A percentile compares a stretch with the other conserved stretches of the same genome.
phyloP scores from a whole-genome alignment of 1,139 yeast genomes.

The Pichia terricola region DNA sequence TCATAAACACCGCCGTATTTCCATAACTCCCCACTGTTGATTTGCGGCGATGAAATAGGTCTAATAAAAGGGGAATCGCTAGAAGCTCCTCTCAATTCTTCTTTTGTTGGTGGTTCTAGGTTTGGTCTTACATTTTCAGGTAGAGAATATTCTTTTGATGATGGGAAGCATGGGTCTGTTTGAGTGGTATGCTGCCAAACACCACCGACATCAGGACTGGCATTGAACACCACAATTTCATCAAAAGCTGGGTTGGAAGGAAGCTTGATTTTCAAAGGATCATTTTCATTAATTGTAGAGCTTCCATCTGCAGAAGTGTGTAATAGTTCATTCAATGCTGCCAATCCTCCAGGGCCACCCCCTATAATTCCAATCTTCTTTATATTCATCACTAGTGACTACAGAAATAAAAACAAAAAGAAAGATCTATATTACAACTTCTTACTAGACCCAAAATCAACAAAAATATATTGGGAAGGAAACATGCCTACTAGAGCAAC shows the following conservation, averaged over 20 bases:
- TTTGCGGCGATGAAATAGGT: slow-evolving; percentile 1
- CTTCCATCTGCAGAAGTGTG: slow-evolving; percentile 11
- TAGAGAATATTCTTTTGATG: slow-evolving; percentile 7
- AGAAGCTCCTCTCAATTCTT: neutral
- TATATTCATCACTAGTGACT: slow-evolving; percentile 11
- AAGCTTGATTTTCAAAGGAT: slow-evolving; percentile 1
- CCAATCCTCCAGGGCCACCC: slow-evolving; percentile 14
- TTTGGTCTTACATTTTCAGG: slow-evolving; percentile 13
- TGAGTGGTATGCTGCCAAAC: slow-evolving; percentile 26
- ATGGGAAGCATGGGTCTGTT: slow-evolving; percentile 13
- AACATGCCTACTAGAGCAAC: too few relatives aligned
- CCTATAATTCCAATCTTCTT: slow-evolving; percentile 17
- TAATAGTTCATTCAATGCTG: slow-evolving; percentile 12
- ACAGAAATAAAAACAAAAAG: too few relatives aligned
- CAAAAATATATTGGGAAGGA: too few relatives aligned
- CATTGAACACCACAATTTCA: slow-evolving; percentile 30
- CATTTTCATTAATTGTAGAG: slow-evolving; percentile 7
- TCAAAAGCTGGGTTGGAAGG: slow-evolving; percentile 20
- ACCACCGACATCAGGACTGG: slow-evolving; percentile 28
- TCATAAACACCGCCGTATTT: slow-evolving; percentile 30
- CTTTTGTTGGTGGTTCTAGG: slow-evolving; percentile 1
- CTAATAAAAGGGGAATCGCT: neutral
- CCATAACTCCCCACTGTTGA: slow-evolving; percentile 24
- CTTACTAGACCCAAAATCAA: too few relatives aligned
- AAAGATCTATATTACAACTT: too few relatives aligned